Conservation (phyloP, 805 yeast species). For the Wickerhamiella australiensis region DNA sequence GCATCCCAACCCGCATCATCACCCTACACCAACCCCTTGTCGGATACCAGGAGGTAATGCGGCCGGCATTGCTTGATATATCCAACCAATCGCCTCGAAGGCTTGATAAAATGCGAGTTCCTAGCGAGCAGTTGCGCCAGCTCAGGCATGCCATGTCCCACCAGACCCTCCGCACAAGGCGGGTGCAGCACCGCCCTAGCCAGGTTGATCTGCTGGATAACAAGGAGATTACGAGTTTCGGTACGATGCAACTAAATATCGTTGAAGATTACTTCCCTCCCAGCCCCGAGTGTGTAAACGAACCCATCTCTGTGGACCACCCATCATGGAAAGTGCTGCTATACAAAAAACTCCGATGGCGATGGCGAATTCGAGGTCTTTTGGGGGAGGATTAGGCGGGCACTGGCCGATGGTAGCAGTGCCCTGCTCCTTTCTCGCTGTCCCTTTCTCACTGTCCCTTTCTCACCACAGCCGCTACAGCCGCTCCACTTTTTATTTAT, state of each 20-base stretch:
- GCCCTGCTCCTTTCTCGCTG: no score
- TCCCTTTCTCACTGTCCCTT: not conserved
- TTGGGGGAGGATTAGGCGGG: constrained; percentile 27
- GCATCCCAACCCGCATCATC: not conserved
- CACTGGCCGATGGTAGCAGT: no score
- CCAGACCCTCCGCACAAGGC: constrained; percentile 7
- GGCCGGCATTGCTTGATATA: constrained; percentile 12
- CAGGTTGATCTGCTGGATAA: constrained; percentile 32
- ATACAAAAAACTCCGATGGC: constrained; percentile 35
- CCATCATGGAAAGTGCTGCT: constrained; percentile 22
- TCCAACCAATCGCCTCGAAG: constrained; percentile 19
- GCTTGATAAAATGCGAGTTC: constrained; percentile 20
- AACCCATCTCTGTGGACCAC: not conserved
- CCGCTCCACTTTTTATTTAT: not conserved
- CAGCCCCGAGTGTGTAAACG: constrained; percentile 4
- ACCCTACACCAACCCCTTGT: not conserved
- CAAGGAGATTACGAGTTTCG: constrained; percentile 30
- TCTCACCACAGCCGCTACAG: not conserved
- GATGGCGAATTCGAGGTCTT: constrained; percentile 40
- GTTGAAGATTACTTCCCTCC: constrained; percentile 27
- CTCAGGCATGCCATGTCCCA: constrained; percentile 13
- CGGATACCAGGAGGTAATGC: not conserved
- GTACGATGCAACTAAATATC: constrained; percentile 16
- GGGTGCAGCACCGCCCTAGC: constrained; percentile 22
- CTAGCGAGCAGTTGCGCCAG: constrained; percentile 13